Conservation (phyloP, 305 asterid genomes). For the Salvia sclarea region DNA sequence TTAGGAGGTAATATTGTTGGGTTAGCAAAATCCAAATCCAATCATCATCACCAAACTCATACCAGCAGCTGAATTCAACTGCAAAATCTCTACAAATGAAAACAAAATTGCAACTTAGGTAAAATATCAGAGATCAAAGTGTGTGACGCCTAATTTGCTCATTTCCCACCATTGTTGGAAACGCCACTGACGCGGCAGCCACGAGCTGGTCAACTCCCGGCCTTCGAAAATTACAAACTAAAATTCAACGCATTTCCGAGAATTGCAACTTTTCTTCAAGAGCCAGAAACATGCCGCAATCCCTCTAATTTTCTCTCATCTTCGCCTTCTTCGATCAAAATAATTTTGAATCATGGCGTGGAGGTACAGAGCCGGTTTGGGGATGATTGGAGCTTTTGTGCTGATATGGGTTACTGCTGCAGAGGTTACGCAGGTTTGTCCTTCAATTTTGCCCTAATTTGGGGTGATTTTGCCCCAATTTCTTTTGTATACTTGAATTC, state of each 20-base stretch:
- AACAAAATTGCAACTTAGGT: not conserved
- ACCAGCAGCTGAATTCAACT: not conserved
- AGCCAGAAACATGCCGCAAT: not conserved
- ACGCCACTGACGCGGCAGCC: not conserved
- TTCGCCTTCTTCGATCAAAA: not conserved
- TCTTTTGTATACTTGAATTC: not conserved
- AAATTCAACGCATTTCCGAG: conserved; percentile 31
- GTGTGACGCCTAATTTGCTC: not conserved
- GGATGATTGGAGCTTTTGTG: conserved; percentile 71
- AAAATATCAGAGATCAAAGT: not conserved
- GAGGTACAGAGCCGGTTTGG: conserved; percentile 70
- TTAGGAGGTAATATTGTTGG: too few species aligned
- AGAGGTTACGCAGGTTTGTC: conserved; percentile 72
- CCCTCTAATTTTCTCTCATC: conserved; percentile 6
- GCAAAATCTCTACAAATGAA: not conserved
- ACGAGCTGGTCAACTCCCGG: conserved; percentile 24
- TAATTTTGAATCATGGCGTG: conserved; percentile 55
- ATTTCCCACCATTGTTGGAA: conserved; percentile 17
- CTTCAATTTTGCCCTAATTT: not conserved
- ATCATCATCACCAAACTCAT: not conserved
- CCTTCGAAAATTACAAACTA: conserved; percentile 15
- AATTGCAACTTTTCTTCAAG: conserved; percentile 10
- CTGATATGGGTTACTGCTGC: conserved; percentile 82
- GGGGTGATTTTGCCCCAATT: not conserved
- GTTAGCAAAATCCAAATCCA: too few species aligned